These are phyloP conservation scores for Triglochin maritima DNA, from an alignment of 106 monocot species.

Conservation along the genomic window DNA sequence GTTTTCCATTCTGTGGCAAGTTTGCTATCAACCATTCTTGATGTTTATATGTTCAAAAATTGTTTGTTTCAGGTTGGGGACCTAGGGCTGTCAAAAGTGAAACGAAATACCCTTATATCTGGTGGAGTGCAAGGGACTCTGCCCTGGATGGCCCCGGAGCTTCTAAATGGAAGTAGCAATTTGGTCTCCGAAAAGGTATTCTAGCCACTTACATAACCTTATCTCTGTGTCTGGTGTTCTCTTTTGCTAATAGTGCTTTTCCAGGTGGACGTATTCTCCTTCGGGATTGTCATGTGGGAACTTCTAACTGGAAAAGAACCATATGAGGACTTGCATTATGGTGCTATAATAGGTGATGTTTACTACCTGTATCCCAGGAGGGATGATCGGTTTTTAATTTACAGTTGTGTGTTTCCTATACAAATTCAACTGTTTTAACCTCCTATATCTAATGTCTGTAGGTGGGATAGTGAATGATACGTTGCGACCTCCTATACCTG, in stretches of 20 bases:
- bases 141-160: slow-evolving; percentile 30
- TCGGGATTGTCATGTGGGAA: slow-evolving; percentile 30
- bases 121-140: slow-evolving; percentile 24
- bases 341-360: slow-evolving; percentile 14
- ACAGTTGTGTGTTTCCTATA: no score
- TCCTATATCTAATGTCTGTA: no score
- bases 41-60: background rate
- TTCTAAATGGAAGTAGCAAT: slow-evolving; percentile 8
- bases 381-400: no score
- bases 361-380: no score
- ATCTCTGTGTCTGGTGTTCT: background rate
- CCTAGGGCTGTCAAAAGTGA: slow-evolving; percentile 24
- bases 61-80: slow-evolving; percentile 20
- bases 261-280: slow-evolving; percentile 25
- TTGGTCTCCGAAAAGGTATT: slow-evolving; percentile 27
- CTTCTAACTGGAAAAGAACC: slow-evolving; percentile 24
- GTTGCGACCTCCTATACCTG: slow-evolving; percentile 47
- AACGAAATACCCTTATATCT: slow-evolving; percentile 10
- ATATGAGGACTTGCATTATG: slow-evolving; percentile 13
- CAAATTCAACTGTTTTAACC: no score
- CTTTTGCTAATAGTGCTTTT: background rate
- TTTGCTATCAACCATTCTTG: no score
- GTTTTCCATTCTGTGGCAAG: no score
- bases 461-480: no score
- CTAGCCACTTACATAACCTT: background rate